Evolutionary conservation across 495 filamentous ascomycete species (phyloP).

Genomic region (Aspergillus bridgeri): DNA sequence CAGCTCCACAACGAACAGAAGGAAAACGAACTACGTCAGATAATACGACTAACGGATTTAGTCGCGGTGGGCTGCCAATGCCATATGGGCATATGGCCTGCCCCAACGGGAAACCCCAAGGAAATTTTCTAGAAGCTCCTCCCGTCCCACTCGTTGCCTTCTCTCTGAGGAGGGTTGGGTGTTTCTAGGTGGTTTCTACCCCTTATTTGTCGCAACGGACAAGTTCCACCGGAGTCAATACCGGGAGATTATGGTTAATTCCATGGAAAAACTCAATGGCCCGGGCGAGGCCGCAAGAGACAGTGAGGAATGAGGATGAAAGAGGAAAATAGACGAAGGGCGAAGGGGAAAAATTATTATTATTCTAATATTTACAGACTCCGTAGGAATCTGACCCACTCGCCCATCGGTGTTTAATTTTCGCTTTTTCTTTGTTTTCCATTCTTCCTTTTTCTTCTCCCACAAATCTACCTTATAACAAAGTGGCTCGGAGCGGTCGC

Average conservation of each 20-base stretch:
- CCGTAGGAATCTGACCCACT: background rate
- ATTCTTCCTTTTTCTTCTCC: background rate
- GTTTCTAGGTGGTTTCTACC: background rate
- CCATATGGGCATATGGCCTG: slow-evolving; percentile 12
- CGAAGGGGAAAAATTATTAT: background rate
- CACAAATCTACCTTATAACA: background rate
- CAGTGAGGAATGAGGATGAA: background rate
- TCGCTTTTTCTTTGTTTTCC: background rate
- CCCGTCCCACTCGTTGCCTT: slow-evolving; percentile 24
- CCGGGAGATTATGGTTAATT: background rate
- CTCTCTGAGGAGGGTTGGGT: slow-evolving; percentile 10
- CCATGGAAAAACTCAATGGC: background rate
- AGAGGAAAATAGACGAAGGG: background rate
- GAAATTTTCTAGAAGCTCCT: slow-evolving; percentile 47
- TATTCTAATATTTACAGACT: too few relatives aligned
- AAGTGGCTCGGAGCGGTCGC: background rate
- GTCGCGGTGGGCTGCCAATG: slow-evolving; percentile 17
- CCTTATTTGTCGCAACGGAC: background rate
- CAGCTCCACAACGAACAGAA: slow-evolving; percentile 21
- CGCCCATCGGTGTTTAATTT: background rate
- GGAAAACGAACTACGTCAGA: slow-evolving; percentile 26
- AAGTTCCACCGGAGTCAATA: background rate
- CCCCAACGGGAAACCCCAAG: slow-evolving; percentile 37
- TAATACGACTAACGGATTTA: slow-evolving; percentile 17
- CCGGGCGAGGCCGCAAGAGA: background rate